Conservation (phyloP, 495 filamentous ascomycete species). For the Daldinia bambusicola region DNA sequence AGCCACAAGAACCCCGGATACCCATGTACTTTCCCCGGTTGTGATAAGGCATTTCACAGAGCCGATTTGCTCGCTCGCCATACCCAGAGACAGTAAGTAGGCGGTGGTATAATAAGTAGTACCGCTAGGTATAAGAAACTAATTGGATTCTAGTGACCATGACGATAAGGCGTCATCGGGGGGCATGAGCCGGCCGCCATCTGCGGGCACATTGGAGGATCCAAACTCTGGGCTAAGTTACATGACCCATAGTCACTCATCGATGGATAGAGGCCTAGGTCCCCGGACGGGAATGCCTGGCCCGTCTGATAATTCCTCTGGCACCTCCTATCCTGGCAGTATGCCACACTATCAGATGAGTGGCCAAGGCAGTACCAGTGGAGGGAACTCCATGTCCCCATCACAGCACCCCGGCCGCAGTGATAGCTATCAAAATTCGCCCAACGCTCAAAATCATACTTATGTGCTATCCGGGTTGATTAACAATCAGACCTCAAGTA, state of each 20-base stretch:
- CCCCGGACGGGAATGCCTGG: conserved; percentile 20
- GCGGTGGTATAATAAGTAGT: background rate
- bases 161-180: conserved; percentile 49
- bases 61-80: conserved; percentile 82
- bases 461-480: conserved; percentile 36
- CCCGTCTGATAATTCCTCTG: conserved; percentile 33
- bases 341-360: conserved; percentile 39
- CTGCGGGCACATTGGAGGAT: conserved; percentile 26
- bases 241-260: conserved; percentile 17
- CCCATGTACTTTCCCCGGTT: conserved; percentile 71
- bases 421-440: conserved; percentile 30
- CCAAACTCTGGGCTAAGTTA: conserved; percentile 24
- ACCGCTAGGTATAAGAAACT: conserved; percentile 1
- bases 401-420: conserved; percentile 17
- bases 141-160: conserved; percentile 47
- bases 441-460: conserved; percentile 23
- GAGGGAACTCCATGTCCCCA: conserved; percentile 43
- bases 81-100: conserved; percentile 80
- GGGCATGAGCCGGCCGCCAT: conserved; percentile 39
- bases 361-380: conserved; percentile 29
- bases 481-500: conserved; percentile 31
- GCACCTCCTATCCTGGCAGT: conserved; percentile 30
- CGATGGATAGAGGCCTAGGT: conserved; percentile 11
- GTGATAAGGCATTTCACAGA: conserved; percentile 72
- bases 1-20: conserved; percentile 81